Evolutionary conservation across 2,329 filamentous ascomycete species (phyloP).

Genomic region (Magnaporthiopsis rhizophila): DNA sequence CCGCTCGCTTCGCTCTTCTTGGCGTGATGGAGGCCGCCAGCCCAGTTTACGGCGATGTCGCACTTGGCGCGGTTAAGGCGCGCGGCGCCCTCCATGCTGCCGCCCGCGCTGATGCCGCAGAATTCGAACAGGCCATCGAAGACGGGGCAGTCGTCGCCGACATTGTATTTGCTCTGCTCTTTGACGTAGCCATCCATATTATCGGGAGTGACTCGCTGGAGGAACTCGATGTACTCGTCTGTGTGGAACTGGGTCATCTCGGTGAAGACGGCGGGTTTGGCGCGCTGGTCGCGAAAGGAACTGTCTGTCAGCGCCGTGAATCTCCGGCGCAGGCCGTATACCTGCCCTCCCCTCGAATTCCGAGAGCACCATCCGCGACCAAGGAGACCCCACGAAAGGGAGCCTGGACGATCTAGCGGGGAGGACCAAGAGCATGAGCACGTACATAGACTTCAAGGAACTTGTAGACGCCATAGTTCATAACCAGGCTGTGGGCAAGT

Average conservation of each 20-base stretch:
- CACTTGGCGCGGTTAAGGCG: slow-evolving; percentile 86
- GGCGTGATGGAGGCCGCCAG: slow-evolving; percentile 90
- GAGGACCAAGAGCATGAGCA: slow-evolving; percentile 20
- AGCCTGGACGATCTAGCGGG: neutral
- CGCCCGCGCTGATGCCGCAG: slow-evolving; percentile 88
- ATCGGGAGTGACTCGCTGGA: slow-evolving; percentile 92
- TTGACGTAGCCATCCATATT: slow-evolving; percentile 93
- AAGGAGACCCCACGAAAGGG: neutral
- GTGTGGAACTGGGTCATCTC: slow-evolving; percentile 95
- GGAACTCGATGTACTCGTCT: slow-evolving; percentile 89
- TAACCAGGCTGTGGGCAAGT: slow-evolving; percentile 88
- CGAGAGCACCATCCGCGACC: no score
- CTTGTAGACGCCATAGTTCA: slow-evolving; percentile 92
- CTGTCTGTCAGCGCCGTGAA: slow-evolving; percentile 6
- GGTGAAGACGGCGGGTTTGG: slow-evolving; percentile 77
- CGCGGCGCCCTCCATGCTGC: slow-evolving; percentile 86
- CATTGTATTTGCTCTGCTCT: slow-evolving; percentile 89
- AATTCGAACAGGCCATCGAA: slow-evolving; percentile 98
- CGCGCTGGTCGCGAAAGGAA: slow-evolving; percentile 46
- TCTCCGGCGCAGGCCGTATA: neutral
- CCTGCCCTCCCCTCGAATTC: no score
- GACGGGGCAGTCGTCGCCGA: slow-evolving; percentile 93
- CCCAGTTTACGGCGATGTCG: slow-evolving; percentile 98
- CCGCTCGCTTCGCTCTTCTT: slow-evolving; percentile 95
- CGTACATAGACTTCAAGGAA: slow-evolving; percentile 94